Percentiles rank a stretch among this genome's conserved stretches.
These are phyloP conservation scores for Sugiyamaella qingdaonensis DNA, from an alignment of 805 yeast species.

Conservation along the genomic window DNA sequence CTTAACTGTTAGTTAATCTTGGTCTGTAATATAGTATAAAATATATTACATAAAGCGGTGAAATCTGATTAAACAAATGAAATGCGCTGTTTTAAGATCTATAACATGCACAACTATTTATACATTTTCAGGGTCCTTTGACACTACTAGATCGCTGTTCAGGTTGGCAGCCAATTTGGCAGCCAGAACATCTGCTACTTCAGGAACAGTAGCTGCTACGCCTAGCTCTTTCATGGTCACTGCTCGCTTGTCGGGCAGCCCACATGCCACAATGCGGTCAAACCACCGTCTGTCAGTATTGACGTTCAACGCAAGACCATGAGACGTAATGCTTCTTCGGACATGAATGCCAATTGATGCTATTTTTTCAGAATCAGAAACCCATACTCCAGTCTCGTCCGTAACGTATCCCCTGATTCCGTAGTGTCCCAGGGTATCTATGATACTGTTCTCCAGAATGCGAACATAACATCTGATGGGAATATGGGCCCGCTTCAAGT, in stretches of 20 bases:
- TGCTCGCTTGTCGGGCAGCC: slow-evolving; percentile 60
- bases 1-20: no score
- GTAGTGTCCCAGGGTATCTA: slow-evolving; percentile 41
- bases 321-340: slow-evolving; percentile 77
- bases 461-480: slow-evolving; percentile 64
- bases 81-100: no score
- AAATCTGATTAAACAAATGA: no score
- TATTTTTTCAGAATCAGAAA: slow-evolving; percentile 54
- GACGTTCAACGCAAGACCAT: slow-evolving; percentile 83
- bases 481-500: slow-evolving; percentile 58
- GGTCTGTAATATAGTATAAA: no score
- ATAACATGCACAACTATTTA: no score
- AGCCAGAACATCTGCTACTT: slow-evolving; percentile 44
- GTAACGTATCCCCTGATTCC: slow-evolving; percentile 49
- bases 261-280: slow-evolving; percentile 78
- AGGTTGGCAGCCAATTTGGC: slow-evolving; percentile 41
- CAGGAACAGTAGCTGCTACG: slow-evolving; percentile 30
- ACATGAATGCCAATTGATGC: slow-evolving; percentile 89
- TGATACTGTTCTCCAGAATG: slow-evolving; percentile 55
- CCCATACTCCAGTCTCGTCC: slow-evolving; percentile 88
- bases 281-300: slow-evolving; percentile 67
- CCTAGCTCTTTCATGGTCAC: slow-evolving; percentile 43
- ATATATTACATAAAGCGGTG: no score
- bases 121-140: no score
- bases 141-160: slow-evolving; percentile 20